These are phyloP conservation scores for Pseudogymnoascus sp. DNA, from an alignment of 2,329 filamentous ascomycete genomes.

Conservation along the genomic window DNA sequence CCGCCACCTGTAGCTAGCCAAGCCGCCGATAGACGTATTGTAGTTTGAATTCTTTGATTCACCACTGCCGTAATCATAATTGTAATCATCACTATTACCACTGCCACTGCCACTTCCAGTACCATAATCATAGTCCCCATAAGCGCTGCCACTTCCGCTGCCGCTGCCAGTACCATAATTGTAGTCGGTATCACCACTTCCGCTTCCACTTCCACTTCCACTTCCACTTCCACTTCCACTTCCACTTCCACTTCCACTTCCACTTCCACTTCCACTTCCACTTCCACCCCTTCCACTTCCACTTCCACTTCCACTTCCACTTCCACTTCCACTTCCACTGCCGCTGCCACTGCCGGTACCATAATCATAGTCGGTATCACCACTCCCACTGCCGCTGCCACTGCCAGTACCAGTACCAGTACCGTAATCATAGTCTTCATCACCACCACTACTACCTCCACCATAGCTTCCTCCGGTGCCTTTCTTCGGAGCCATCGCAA, in stretches of 20 bases:
- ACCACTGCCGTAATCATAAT: not conserved
- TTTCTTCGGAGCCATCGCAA: not conserved
- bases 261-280: not conserved
- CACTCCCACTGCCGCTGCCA: not conserved
- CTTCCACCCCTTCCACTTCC: not conserved
- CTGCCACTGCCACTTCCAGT: not conserved
- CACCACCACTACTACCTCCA: not conserved
- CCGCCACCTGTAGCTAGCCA: not conserved
- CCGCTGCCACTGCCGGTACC: not conserved
- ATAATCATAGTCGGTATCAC: not conserved
- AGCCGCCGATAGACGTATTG: too few relatives aligned
- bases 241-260: not conserved
- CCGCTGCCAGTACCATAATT: not conserved
- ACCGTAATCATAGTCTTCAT: not conserved
- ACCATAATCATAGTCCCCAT: not conserved
- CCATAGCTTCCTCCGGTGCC: not conserved
- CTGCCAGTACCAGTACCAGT: not conserved
- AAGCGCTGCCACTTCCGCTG: not conserved
- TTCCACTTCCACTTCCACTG: not conserved
- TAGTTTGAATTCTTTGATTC: not conserved
- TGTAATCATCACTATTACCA: not conserved
- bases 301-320: not conserved
- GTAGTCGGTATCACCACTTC: not conserved
- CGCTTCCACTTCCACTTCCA: not conserved
- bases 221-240: not conserved